Base-by-base conservation (phyloP, 75 land plant species). In the Selaginella tamariscina region DNA sequence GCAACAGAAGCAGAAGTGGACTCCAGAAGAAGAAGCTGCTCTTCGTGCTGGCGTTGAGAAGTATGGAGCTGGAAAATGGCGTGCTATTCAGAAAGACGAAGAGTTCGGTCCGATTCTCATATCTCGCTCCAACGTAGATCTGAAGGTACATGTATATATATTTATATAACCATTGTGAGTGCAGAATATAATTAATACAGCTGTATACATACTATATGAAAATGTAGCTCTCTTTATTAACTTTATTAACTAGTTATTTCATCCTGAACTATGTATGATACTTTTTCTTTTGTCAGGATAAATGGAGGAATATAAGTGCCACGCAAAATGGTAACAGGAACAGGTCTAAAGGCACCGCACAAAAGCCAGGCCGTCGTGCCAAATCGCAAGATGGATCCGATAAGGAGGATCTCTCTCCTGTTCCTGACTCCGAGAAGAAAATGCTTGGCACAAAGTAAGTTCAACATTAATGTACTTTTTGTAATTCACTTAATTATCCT, bases 121-220 rank as follows among this genome's bases (percentile, higher is more conserved):
- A 27, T 29, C 82, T 32, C 88, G 88, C 63, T 83, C 88, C 69
- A 85, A 85, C 67, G 84, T 85, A 64, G 88, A 85, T 62, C 72
- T 85, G 66, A 85, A 85, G 83, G 88, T 79, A 13, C 20, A 56
- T 21, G 65, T 49, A n/a, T n/a, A n/a, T n/a, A n/a, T n/a, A n/a
- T n/a, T n/a, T n/a, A n/a, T n/a, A n/a, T n/a, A n/a, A n/a, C n/a
- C n/a, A n/a, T n/a, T n/a, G n/a, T n/a, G n/a, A n/a, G n/a, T n/a
- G n/a, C n/a, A n/a, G n/a, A n/a, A n/a, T n/a, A n/a, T n/a, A n/a
- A n/a, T n/a, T n/a, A n/a, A n/a, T n/a, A n/a, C n/a, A n/a, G n/a
- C n/a, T n/a, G n/a, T n/a, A n/a, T n/a, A n/a, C n/a, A n/a, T n/a
- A n/a, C n/a, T n/a, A n/a, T n/a, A n/a, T n/a, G n/a, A n/a, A n/a